Base-by-base conservation (phyloP, 495 filamentous ascomycete genomes). In the Bacidia gigantensis region DNA sequence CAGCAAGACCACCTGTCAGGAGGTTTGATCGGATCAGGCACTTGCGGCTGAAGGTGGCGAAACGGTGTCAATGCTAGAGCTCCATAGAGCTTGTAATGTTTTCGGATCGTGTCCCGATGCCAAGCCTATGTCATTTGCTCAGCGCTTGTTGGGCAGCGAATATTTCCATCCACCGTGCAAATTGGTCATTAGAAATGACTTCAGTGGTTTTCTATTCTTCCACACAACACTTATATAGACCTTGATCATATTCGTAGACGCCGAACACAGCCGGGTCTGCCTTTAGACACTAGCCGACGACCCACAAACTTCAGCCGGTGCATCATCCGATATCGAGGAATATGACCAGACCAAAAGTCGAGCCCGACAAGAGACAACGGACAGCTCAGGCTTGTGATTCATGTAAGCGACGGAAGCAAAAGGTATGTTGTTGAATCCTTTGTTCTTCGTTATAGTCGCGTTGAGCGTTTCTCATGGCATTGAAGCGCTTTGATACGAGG, bases 341-440 rank as follows among this genome's bases (percentile, higher is more conserved):
- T 7, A 80, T 80, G 77, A 79, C 74, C 61, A 74, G 78, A 59
- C 77, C 76, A 35, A 79, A 76, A 63, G 77, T 82, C 51, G 74
- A 77, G 53, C 76, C 76, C 54, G 78, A 80, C 58, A 78, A 81
- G 64, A 72, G 78, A 56, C 77, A 80, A 61, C 71, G 78, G 49
- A 81, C 75, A 54, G 78, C 78, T 38, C 76, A 77, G 52, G 84
- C 84, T 35, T 88, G 84, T 65, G 81, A 86, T 57, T 82, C 77
- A 59, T 88, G 84, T 69, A 88, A 87, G 69, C 72, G 81, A 50
- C 75, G 84, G 58, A 87, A 87, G 66, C 83, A 86, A 67, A 86
- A 86, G 72, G 78, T 79, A 56, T 67, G 76, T 62, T 49, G 22
- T 46, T 45, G 52, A 40, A 35, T 24, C 53, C 52, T 51, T 21